Percentiles rank a stretch among this genome's conserved stretches.
Evolutionary conservation across 345 rosid genomes (phyloP).

Genomic region (Eutrema japonicum): DNA sequence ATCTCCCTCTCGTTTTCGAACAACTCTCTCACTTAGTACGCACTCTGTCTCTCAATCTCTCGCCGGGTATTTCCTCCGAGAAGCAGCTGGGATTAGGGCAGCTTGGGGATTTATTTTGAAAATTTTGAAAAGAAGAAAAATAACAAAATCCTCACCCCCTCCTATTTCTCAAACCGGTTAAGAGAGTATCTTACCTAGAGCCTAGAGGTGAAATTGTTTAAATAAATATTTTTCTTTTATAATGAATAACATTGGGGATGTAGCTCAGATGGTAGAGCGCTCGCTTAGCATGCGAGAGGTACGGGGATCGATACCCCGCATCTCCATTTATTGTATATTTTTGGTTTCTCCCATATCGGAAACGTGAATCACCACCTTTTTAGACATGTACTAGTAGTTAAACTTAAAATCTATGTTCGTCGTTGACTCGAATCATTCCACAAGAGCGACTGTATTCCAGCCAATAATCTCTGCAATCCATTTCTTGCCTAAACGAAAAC

Average conservation of each 20-base stretch:
- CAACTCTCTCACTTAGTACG: not conserved
- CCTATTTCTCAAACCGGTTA: constrained; percentile 15
- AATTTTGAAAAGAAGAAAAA: constrained; percentile 17
- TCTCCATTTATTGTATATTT: not conserved
- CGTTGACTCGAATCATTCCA: constrained; percentile 15
- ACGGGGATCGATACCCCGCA: constrained; percentile 77
- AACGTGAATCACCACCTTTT: not conserved
- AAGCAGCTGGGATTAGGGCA: constrained; percentile 41
- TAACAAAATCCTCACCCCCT: not conserved
- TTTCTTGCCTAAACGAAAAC: not conserved
- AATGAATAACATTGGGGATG: not conserved
- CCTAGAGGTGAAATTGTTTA: not conserved
- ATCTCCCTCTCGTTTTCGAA: constrained; percentile 34
- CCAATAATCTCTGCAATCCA: not conserved
- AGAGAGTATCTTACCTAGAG: not conserved
- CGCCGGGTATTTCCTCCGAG: constrained; percentile 35
- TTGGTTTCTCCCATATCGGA: not conserved
- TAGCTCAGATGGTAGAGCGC: constrained; percentile 87
- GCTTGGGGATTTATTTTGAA: not conserved
- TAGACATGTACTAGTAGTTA: not conserved
- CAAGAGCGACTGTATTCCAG: not conserved
- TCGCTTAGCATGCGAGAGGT: constrained; percentile 93
- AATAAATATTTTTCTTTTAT: too few species aligned
- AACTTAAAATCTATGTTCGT: not conserved
- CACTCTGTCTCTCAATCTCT: constrained; percentile 14